These are phyloP conservation scores for Epicoccum nigrum DNA, from an alignment of 2,329 filamentous ascomycete genomes.

Conservation along the genomic window DNA sequence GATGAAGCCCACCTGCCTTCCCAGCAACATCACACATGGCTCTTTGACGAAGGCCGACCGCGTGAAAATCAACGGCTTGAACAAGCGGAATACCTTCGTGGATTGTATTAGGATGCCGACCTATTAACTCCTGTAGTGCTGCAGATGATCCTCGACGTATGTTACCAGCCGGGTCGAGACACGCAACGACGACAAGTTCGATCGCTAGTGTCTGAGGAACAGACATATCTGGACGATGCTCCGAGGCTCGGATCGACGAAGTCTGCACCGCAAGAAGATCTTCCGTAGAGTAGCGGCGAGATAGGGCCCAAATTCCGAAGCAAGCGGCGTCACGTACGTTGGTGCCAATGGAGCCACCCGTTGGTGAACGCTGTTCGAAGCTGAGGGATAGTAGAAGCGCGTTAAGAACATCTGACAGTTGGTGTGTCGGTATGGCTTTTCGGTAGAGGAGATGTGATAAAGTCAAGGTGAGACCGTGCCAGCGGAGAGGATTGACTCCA, in stretches of 20 bases:
- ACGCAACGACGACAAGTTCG: constrained; percentile 80
- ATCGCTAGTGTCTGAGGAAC: constrained; percentile 80
- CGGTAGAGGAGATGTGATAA: constrained; percentile 86
- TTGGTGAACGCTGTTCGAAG: constrained; percentile 87
- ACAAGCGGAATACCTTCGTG: constrained; percentile 82
- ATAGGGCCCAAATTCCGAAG: constrained; percentile 93
- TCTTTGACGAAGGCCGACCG: constrained; percentile 83
- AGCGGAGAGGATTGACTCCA: constrained; percentile 79
- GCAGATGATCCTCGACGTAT: constrained; percentile 92
- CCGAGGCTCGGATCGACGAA: constrained; percentile 50
- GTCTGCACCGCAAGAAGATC: constrained; percentile 72
- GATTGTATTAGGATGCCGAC: constrained; percentile 86
- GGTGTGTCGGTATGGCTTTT: constrained; percentile 73
- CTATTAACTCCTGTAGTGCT: constrained; percentile 90
- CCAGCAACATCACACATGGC: constrained; percentile 80
- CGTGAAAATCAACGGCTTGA: constrained; percentile 90
- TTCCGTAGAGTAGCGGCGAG: constrained; percentile 80
- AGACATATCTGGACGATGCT: constrained; percentile 47
- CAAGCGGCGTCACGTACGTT: constrained; percentile 95
- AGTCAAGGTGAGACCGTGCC: constrained; percentile 91
- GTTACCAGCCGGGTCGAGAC: constrained; percentile 88
- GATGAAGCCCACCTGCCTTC: constrained; percentile 69
- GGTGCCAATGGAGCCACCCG: constrained; percentile 82
- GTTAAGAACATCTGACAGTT: constrained; percentile 75
- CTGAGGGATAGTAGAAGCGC: constrained; percentile 78